These are phyloP conservation scores for Prunus mume DNA, from an alignment of 306 rosid genomes.

Conservation along the genomic window DNA sequence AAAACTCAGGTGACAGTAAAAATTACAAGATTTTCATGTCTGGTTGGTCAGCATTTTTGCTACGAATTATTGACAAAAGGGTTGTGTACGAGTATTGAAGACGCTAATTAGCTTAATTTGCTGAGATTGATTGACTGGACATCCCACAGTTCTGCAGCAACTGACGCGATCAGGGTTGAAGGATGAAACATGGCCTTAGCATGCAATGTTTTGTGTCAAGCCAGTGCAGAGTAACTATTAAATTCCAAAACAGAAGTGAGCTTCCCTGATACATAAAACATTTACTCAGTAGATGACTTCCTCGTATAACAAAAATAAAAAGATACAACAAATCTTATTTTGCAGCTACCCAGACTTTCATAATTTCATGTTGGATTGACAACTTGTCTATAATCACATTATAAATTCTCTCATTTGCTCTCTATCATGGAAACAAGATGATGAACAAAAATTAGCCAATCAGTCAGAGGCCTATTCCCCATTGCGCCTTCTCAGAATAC, in stretches of 20 bases:
- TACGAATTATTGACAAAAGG: neutral
- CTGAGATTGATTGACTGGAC: neutral
- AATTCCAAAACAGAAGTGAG: neutral
- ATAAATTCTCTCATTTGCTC: neutral
- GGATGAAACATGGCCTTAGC: neutral
- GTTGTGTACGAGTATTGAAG: neutral
- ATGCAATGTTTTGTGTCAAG: neutral
- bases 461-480: neutral
- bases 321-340: conserved; percentile 1
- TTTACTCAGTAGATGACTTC: neutral
- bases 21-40: neutral
- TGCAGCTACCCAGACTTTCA: conserved; percentile 2
- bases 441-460: conserved; percentile 26
- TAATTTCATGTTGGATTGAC: conserved; percentile 1
- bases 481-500: conserved; percentile 48
- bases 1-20: neutral
- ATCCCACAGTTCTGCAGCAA: neutral
- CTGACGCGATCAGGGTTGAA: neutral
- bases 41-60: neutral
- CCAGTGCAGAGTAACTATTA: neutral
- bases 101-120: neutral
- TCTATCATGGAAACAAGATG: neutral
- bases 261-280: neutral
- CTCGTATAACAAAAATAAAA: neutral
- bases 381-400: conserved; percentile 14